A percentile compares a stretch with the other conserved stretches of the same genome.
Conservation (phyloP, 1,284 basidiomycete genomes). For the Ceratobasidium sp. region DNA sequence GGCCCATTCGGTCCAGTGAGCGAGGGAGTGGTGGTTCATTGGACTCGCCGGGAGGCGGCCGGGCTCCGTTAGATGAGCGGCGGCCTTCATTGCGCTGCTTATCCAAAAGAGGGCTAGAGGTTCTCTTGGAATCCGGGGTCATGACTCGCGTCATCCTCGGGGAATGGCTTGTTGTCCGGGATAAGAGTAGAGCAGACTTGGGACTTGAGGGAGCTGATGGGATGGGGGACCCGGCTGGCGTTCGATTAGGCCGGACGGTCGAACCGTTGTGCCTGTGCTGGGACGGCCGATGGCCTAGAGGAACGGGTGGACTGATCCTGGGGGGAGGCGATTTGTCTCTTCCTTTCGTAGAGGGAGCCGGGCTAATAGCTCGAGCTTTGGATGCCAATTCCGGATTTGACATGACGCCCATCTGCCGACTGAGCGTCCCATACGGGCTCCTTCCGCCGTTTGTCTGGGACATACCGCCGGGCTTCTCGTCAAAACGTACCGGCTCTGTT, state of each 20-base stretch:
- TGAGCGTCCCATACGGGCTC: conserved; percentile 32
- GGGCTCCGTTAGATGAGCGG: conserved; percentile 10
- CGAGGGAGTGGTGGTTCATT: conserved; percentile 50
- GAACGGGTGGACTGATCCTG: conserved; percentile 16
- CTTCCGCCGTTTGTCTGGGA: conserved; percentile 32
- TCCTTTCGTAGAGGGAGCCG: background rate
- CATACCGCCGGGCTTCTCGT: conserved; percentile 35
- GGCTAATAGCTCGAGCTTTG: conserved; percentile 25
- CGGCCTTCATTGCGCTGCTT: conserved; percentile 15
- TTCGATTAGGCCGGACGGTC: conserved; percentile 48
- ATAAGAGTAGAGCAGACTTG: conserved; percentile 46
- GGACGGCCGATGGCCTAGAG: conserved; percentile 23
- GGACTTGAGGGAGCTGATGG: conserved; percentile 49
- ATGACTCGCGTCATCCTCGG: conserved; percentile 47
- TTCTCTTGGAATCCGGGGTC: conserved; percentile 47
- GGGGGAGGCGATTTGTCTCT: conserved; percentile 20
- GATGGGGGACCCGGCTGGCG: conserved; percentile 44
- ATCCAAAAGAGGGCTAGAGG: conserved; percentile 31
- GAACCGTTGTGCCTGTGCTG: conserved; percentile 48
- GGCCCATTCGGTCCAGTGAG: conserved; percentile 53
- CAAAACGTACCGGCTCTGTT: conserved; percentile 34
- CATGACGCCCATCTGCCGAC: conserved; percentile 38
- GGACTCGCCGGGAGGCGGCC: conserved; percentile 4
- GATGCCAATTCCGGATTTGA: conserved; percentile 35
- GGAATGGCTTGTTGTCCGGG: conserved; percentile 47